Conservation (phyloP, 345 rosid species). For the Stellera chamaejasme region DNA sequence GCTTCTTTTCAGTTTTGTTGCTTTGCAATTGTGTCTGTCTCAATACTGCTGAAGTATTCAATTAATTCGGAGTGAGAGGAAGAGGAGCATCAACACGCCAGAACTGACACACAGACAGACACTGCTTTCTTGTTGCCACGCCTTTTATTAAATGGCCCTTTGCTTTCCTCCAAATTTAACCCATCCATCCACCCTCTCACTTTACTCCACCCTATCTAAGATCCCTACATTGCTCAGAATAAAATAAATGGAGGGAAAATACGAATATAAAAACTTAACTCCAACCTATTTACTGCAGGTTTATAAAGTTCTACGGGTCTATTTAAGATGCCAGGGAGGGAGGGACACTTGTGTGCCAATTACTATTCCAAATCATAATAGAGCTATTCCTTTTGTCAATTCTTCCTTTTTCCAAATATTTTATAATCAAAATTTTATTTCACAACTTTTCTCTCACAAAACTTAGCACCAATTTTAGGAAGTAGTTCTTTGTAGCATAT, state of each 20-base stretch:
- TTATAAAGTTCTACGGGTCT: no score
- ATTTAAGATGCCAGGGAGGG: no score
- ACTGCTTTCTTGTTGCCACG: constrained; percentile 25
- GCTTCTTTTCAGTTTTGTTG: constrained; percentile 8
- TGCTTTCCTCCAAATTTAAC: constrained; percentile 21
- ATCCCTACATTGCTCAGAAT: background rate
- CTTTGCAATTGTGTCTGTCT: constrained; percentile 5
- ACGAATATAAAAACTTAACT: background rate
- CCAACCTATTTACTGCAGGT: no score
- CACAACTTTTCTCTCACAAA: no score
- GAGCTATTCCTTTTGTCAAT: no score
- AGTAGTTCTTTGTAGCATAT: no score
- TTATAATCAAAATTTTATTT: no score
- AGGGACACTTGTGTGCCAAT: no score
- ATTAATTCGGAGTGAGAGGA: constrained; percentile 3
- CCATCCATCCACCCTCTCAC: constrained; percentile 4
- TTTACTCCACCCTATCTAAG: background rate
- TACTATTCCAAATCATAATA: no score
- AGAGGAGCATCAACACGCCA: constrained; percentile 30
- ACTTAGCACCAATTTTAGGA: no score
- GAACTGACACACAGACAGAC: constrained; percentile 39
- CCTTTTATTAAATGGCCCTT: constrained; percentile 22
- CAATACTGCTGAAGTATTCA: constrained; percentile 13
- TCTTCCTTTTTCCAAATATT: no score
- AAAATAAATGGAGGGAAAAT: background rate